Evolutionary conservation across 73 alveolate species (phyloP).

Genomic region (Breviolum minutum): DNA sequence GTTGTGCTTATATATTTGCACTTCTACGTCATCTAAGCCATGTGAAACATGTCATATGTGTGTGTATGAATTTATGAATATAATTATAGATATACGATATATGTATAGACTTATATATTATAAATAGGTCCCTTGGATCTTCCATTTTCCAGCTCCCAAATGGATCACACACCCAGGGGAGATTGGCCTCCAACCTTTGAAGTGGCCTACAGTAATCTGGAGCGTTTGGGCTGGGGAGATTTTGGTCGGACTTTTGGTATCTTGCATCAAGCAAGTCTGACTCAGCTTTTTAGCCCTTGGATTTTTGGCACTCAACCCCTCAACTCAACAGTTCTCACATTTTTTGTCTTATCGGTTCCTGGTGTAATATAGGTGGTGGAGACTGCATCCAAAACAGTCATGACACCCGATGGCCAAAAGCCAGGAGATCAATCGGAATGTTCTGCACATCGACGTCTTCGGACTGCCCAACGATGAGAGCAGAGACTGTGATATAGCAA

Average conservation of each 20-base stretch:
- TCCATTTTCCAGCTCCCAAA: background rate
- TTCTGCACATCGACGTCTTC: slow-evolving; percentile 56
- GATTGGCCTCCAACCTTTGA: slow-evolving; percentile 92
- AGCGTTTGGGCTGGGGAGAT: background rate
- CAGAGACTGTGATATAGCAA: slow-evolving; percentile 66
- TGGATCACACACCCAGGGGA: background rate
- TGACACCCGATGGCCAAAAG: background rate
- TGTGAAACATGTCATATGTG: no score
- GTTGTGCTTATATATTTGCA: no score
- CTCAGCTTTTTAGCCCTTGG: background rate
- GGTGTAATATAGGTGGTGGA: background rate
- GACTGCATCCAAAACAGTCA: background rate
- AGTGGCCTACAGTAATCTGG: slow-evolving; percentile 48
- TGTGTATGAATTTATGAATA: no score
- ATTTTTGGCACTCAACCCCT: background rate
- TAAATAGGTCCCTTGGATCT: no score
- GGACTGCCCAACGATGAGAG: slow-evolving; percentile 84
- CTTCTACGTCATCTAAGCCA: no score
- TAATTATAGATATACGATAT: no score
- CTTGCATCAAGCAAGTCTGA: background rate
- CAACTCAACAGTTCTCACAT: background rate
- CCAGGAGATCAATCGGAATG: slow-evolving; percentile 20
- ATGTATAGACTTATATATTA: no score
- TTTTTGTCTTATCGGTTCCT: background rate
- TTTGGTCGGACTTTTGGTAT: background rate